Evolutionary conservation across 352 stramenopile genomes (phyloP), one percentile per base, ranked within the genome.

Genomic region (Pythium phragmitis): DNA sequence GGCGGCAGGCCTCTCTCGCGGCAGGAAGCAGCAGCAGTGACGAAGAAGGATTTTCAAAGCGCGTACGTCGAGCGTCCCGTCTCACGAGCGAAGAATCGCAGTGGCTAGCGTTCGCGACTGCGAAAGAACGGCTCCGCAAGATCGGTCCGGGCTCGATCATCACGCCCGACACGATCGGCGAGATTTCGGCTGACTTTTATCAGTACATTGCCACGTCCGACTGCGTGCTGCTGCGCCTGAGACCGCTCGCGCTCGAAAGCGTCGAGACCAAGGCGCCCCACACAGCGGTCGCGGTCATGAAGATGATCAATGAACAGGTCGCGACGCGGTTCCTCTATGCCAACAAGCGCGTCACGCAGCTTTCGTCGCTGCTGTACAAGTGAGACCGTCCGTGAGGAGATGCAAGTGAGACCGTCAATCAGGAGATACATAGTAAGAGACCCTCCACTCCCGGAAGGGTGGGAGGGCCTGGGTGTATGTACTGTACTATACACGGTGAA

Each of bases 351-450:
- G 74, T 92, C 45, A 83, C 80, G 63, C 80, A 92, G 47, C 81
- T 92, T 46, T 90, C 83, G 17, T 92, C 83, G 13, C 55, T 92
- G 41, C 70, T 92, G 17, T 92, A 92, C 73, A 91, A 91, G 72
- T 88, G 48, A 53, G 16, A 3, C 16, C 26, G 26, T 30, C 4
- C 4, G 26, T 30, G 26, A 42, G 37, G 28, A 57, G 33, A 60
- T 47, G 4, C 26, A 30, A 30, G 3, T 30, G 26, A 30, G 26
- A 30, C 26, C 26, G 26, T 30, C 3, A 5, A 30, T 30, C 26
- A 30, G 26, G 4, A 30, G 26, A 30, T 5, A 30, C 26, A 30
- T 30, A 30, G 26, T 30, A 30, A 30, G 4, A 30, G 26, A 30
- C 26, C 26, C 26, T 30, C 26, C 4, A 30, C 26, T 30, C 26